Evolutionary conservation across 2,329 filamentous ascomycete genomes (phyloP).

Genomic region (Aspergillus floridensis): DNA sequence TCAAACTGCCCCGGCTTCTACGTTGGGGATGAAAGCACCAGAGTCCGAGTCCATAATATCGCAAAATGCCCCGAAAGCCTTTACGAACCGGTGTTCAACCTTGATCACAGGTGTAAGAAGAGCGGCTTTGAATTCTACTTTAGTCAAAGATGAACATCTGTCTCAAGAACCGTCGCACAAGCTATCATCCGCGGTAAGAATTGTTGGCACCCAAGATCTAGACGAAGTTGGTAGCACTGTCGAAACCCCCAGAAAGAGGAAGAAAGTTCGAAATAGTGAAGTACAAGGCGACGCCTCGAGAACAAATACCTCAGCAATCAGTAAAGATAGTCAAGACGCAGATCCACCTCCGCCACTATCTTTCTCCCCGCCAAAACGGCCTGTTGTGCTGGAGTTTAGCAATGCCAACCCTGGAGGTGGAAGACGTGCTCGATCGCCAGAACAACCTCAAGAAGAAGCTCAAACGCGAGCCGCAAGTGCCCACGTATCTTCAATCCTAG

Average conservation of each 20-base stretch:
- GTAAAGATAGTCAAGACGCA: background rate
- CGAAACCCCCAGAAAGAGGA: slow-evolving; percentile 42
- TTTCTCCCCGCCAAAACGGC: slow-evolving; percentile 3
- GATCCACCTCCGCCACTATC: background rate
- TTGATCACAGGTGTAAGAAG: slow-evolving; percentile 4
- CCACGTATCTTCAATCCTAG: slow-evolving; percentile 48
- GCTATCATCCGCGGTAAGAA: slow-evolving; percentile 9
- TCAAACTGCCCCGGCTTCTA: background rate
- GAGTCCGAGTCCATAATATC: slow-evolving; percentile 22
- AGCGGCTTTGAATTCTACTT: slow-evolving; percentile 17
- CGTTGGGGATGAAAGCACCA: slow-evolving; percentile 9
- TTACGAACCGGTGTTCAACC: background rate
- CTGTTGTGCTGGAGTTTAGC: slow-evolving; percentile 26
- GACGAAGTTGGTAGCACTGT: slow-evolving; percentile 48
- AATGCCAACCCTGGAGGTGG: slow-evolving; percentile 27
- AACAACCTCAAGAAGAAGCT: slow-evolving; percentile 39
- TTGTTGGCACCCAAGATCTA: slow-evolving; percentile 61
- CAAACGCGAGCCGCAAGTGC: slow-evolving; percentile 23
- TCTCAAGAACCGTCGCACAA: slow-evolving; percentile 33
- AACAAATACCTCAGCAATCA: background rate
- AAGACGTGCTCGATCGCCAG: slow-evolving; percentile 7
- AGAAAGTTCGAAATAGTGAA: slow-evolving; percentile 2
- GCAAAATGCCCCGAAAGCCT: background rate
- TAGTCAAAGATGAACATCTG: slow-evolving; percentile 37
- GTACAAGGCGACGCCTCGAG: background rate